Conservation (phyloP, 2,329 filamentous ascomycete genomes). For the Clonostachys chloroleuca region DNA sequence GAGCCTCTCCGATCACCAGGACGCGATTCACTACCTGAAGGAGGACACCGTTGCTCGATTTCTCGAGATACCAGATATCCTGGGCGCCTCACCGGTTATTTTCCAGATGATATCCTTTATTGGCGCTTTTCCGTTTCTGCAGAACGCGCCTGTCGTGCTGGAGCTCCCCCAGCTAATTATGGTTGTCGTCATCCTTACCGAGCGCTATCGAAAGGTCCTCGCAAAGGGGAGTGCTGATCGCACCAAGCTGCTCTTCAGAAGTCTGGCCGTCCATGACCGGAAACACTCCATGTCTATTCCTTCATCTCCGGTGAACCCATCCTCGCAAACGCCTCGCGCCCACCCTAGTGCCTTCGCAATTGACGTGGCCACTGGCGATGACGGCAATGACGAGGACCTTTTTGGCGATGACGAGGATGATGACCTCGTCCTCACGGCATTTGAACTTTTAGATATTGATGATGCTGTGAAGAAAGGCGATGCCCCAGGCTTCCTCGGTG, state of each 20-base stretch:
- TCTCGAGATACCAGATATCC: slow-evolving; percentile 67
- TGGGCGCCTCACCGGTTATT: slow-evolving; percentile 62
- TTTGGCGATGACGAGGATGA: slow-evolving; percentile 48
- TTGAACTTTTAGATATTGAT: slow-evolving; percentile 62
- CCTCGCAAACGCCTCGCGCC: neutral
- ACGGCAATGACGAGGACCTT: slow-evolving; percentile 36
- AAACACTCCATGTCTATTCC: slow-evolving; percentile 30
- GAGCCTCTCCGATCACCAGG: slow-evolving; percentile 61
- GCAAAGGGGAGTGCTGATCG: slow-evolving; percentile 52
- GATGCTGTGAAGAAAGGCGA: slow-evolving; percentile 54
- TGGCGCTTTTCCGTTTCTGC: slow-evolving; percentile 69
- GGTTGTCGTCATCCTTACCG: slow-evolving; percentile 68
- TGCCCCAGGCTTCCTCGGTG: slow-evolving; percentile 48
- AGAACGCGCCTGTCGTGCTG: slow-evolving; percentile 65
- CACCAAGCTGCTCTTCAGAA: slow-evolving; percentile 64
- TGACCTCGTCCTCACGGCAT: slow-evolving; percentile 62
- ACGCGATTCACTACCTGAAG: slow-evolving; percentile 60
- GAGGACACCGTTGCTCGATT: slow-evolving; percentile 66
- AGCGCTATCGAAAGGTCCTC: slow-evolving; percentile 61
- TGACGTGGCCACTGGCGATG: slow-evolving; percentile 22
- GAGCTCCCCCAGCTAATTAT: slow-evolving; percentile 68
- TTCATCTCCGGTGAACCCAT: neutral
- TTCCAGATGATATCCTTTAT: slow-evolving; percentile 70
- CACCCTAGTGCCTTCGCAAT: slow-evolving; percentile 11
- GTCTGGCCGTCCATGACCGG: slow-evolving; percentile 67